phyloP scores from a whole-genome alignment of 495 filamentous ascomycete species.

The Aspergillus wentii region DNA sequence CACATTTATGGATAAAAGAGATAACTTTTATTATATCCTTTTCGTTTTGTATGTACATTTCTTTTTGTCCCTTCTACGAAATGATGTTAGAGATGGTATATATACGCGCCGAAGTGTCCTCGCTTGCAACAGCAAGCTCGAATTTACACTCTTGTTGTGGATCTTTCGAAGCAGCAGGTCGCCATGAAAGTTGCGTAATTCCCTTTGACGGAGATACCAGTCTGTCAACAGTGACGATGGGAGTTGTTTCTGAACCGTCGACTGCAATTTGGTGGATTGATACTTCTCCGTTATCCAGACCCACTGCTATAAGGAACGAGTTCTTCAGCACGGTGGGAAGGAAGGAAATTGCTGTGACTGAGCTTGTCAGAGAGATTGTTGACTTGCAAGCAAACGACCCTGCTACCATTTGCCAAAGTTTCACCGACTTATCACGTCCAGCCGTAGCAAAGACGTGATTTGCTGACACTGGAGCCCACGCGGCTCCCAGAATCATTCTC shows the following conservation, averaged over 20 bases:
- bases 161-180: constrained; percentile 38
- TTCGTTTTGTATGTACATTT: constrained; percentile 14
- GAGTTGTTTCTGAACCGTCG: constrained; percentile 40
- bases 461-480: constrained; percentile 62
- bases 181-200: constrained; percentile 74
- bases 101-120: constrained; percentile 75
- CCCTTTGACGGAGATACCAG: constrained; percentile 60
- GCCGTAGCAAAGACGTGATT: constrained; percentile 71
- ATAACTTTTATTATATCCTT: constrained; percentile 7
- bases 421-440: constrained; percentile 79
- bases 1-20: constrained; percentile 24
- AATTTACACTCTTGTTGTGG: constrained; percentile 17
- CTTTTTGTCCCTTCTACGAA: constrained; percentile 10
- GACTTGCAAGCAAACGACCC: constrained; percentile 41
- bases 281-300: constrained; percentile 47
- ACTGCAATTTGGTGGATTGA: constrained; percentile 35
- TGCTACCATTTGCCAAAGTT: constrained; percentile 59
- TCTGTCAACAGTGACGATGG: constrained; percentile 34
- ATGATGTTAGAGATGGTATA: constrained; percentile 48
- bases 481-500: constrained; percentile 81
- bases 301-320: constrained; percentile 57
- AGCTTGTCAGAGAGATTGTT: constrained; percentile 48
- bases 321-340: constrained; percentile 31
- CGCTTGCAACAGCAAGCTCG: constrained; percentile 74
- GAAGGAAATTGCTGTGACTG: constrained; percentile 79